These are phyloP conservation scores for Phlebopus sp. DNA, from an alignment of 1,284 basidiomycete genomes.

Conservation along the genomic window DNA sequence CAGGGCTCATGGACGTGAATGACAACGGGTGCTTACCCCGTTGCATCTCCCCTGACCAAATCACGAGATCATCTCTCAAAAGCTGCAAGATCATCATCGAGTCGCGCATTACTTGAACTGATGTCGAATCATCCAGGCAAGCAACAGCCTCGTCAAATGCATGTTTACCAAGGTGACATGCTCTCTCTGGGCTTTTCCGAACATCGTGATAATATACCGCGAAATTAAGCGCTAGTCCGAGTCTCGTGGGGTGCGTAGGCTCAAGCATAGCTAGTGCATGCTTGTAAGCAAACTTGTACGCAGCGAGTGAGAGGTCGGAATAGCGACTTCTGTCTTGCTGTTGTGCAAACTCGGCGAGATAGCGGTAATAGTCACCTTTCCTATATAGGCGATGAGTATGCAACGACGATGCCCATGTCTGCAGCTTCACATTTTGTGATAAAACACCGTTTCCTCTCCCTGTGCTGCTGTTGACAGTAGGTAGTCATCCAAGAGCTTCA, in stretches of 20 bases:
- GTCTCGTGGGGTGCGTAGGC: constrained; percentile 66
- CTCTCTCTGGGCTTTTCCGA: constrained; percentile 86
- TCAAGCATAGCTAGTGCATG: constrained; percentile 57
- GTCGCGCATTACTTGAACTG: constrained; percentile 50
- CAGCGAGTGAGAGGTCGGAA: constrained; percentile 54
- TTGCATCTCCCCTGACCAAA: constrained; percentile 62
- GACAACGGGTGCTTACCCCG: constrained; percentile 31
- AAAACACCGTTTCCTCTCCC: constrained; percentile 68
- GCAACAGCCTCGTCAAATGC: constrained; percentile 68
- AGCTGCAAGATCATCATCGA: constrained; percentile 66
- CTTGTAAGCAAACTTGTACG: constrained; percentile 67
- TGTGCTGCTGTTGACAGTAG: constrained; percentile 53
- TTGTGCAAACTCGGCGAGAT: constrained; percentile 61
- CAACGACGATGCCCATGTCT: constrained; percentile 1
- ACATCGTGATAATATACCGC: constrained; percentile 98
- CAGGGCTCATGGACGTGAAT: constrained; percentile 11
- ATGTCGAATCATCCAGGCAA: constrained; percentile 41
- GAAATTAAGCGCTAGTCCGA: constrained; percentile 94
- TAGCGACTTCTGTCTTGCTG: constrained; percentile 46
- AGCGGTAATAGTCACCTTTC: constrained; percentile 71
- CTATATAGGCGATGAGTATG: constrained; percentile 33
- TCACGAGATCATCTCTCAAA: constrained; percentile 59
- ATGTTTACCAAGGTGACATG: constrained; percentile 84
- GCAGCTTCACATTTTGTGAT: constrained; percentile 57
- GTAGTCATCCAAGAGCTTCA: constrained; percentile 50